These are phyloP conservation scores for Piper longum DNA, from an alignment of 164 flowering plant species.

Conservation along the genomic window DNA sequence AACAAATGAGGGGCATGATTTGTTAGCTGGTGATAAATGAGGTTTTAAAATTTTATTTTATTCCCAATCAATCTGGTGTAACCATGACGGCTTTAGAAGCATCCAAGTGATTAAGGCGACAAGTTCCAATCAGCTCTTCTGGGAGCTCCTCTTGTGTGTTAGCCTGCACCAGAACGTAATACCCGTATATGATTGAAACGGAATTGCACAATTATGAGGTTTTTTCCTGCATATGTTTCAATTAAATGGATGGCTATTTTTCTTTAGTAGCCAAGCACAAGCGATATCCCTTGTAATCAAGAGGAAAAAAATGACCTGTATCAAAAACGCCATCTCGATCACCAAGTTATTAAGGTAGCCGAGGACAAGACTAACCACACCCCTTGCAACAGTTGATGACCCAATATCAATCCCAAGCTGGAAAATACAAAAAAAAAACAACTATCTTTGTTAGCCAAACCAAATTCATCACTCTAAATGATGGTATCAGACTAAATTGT, in stretches of 20 bases:
- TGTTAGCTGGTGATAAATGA: neutral
- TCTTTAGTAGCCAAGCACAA: neutral
- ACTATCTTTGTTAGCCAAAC: neutral
- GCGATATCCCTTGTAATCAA: neutral
- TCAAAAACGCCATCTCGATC: slow-evolving; percentile 84
- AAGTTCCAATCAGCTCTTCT: slow-evolving; percentile 77
- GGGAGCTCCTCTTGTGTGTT: slow-evolving; percentile 77
- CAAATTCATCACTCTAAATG: neutral
- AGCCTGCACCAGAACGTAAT: slow-evolving; percentile 30
- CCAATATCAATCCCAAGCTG: slow-evolving; percentile 80
- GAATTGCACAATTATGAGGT: neutral
- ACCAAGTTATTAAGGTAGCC: slow-evolving; percentile 86
- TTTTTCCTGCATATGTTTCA: neutral
- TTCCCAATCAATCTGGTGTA: slow-evolving; percentile 9
- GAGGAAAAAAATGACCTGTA: slow-evolving; percentile 42
- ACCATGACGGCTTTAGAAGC: slow-evolving; percentile 41
- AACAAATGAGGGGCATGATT: neutral
- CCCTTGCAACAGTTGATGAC: slow-evolving; percentile 88
- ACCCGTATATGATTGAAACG: neutral
- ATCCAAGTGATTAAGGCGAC: slow-evolving; percentile 69
- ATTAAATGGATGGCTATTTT: neutral
- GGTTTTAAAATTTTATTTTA: neutral
- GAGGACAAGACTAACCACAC: slow-evolving; percentile 80
- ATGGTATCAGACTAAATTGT: no score
- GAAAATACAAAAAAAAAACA: neutral